Evolutionary conservation across 352 stramenopile genomes (phyloP), one percentile per base, ranked within the genome.

Genomic region (Pythium guiyangense): DNA sequence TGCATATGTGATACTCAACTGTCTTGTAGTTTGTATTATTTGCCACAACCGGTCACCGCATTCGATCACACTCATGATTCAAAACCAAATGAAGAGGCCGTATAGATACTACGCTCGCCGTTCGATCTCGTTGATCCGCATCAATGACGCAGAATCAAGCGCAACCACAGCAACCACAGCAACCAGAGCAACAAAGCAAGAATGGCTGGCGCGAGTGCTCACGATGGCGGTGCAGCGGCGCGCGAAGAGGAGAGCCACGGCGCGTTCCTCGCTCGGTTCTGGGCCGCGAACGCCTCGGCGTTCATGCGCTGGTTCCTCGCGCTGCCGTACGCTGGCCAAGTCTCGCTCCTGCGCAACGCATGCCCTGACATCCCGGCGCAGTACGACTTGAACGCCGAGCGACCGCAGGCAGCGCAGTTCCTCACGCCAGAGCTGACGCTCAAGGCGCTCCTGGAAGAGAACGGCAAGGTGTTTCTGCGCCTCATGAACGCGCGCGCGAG

Each of bases 291-390:
- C 74, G 81, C 77, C 31, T 87, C 81, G 1, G 58, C 67, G 29
- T 94, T 94, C 63, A 94, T 94, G 84, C 77, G 79, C 45, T 94
- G 84, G 84, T 92, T 94, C 69, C 60, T 94, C 27, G 63, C 77
- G 15, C 66, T 94, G 17, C 84, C 84, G 1, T 91, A 90, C 49
- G 70, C n/a, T n/a, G n/a, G n/a, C n/a, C n/a, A n/a, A n/a, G n/a
- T n/a, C n/a, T n/a, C n/a, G n/a, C n/a, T n/a, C n/a, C n/a, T n/a
- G n/a, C n/a, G n/a, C 60, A 94, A 92, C 52, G 84, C 84, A n/a
- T 82, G 76, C 37, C 84, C 84, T 10, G 84, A 94, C 63, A 78
- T 94, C 25, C 77, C 84, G 3, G 54, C 76, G 37, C 61, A 78
- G n/a, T 89, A 89, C 54, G 71, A 86, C 54, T 54, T 73, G 25